A percentile compares a stretch with the other conserved stretches of the same genome.
These are phyloP conservation scores for Cladosporium sp. DNA, from an alignment of 2,329 filamentous ascomycete genomes.

Conservation along the genomic window DNA sequence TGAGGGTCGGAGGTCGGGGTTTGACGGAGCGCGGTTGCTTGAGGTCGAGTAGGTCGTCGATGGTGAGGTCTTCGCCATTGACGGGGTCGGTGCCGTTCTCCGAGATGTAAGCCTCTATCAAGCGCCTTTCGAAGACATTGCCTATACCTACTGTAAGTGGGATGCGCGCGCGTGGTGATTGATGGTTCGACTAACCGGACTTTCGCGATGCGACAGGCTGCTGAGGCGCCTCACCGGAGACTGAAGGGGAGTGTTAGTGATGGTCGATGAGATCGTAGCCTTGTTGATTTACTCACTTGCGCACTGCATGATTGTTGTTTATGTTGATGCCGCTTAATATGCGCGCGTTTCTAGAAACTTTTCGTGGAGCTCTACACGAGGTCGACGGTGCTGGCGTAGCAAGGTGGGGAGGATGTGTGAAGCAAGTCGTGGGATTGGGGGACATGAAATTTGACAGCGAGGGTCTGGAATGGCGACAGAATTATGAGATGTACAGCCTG, in stretches of 20 bases:
- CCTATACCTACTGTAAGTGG: constrained; percentile 48
- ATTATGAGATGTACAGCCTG: too few relatives aligned
- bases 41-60: constrained; percentile 82
- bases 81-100: constrained; percentile 91
- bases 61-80: constrained; percentile 75
- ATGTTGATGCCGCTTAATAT: not conserved
- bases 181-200: constrained; percentile 60
- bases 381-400: too few relatives aligned
- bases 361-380: not conserved
- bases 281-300: constrained; percentile 33
- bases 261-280: too few relatives aligned
- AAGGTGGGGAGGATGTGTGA: too few relatives aligned
- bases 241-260: constrained; percentile 43
- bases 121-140: constrained; percentile 86
- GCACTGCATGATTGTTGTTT: constrained; percentile 31
- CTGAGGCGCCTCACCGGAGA: constrained; percentile 94
- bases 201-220: constrained; percentile 92
- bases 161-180: constrained; percentile 26
- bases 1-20: constrained; percentile 86
- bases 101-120: constrained; percentile 91
- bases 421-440: too few relatives aligned
- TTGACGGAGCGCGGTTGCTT: constrained; percentile 78
- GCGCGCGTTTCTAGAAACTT: constrained; percentile 5
- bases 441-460: too few relatives aligned
- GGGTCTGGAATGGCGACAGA: too few relatives aligned